Evolutionary conservation across 192 early-diverging fungal species (phyloP), one percentile per base, ranked within the genome.

Genomic region (Rhizophlyctis rosea): DNA sequence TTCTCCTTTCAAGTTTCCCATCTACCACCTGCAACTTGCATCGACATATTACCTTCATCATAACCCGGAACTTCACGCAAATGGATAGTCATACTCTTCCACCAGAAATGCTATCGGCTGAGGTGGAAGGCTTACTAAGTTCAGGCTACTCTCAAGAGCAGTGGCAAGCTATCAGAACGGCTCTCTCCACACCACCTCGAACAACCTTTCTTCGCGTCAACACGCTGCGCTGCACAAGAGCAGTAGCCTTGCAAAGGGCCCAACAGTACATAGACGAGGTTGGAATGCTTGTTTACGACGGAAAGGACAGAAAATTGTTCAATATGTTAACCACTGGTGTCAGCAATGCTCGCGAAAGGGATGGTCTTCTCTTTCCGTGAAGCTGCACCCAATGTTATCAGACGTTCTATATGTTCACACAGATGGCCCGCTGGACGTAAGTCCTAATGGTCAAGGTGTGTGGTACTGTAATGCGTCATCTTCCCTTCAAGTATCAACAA

Each of bases 131-230:
- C 16, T n/a, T 57, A 9, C 33, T 57, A 16, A 13, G 29, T 14
- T 13, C 7, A 18, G n/a, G 34, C 34, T 14, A 18, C 13, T 18
- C 28, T 18, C 28, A 33, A 0, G 56, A 1, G 18, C 1, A 9
- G 11, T 57, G 56, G 56, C 24, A 34, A 11, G 32, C 24, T 23
- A 61, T 49, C 59, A 34, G 47, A 27, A 32, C 59, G 11, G 61
- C 61, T 16, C 49, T 63, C 9, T 24, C 29, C 4, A 21, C 9
- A 28, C 61, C 61, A 21, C 50, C 61, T 4, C 53, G 24, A 52
- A 56, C 61, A 0, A 63, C 61, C 13, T 63, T 63, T 32, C 24
- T 54, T 11, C 50, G 61, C 7, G 52, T 63, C 18, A 63, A 63
- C 51, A 63, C 61, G 7, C 32, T 57, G 21, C 5, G 7, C 23